These are phyloP conservation scores for Jatropha podagrica DNA, from an alignment of 441 rosid genomes.

Conservation along the genomic window DNA sequence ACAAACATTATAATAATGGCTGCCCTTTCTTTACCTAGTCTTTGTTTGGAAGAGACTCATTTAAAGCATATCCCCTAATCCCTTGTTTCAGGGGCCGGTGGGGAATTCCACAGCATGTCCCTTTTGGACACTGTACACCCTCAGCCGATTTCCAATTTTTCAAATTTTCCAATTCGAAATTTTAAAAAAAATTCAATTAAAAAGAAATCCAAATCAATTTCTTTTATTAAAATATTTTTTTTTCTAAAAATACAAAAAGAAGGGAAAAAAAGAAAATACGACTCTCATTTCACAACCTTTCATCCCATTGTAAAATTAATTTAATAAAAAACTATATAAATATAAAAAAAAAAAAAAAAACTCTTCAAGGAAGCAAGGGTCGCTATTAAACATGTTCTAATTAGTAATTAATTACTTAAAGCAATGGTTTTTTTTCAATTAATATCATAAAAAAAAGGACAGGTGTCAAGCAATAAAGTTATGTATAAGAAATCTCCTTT, in stretches of 20 bases:
- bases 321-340: neutral
- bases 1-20: neutral
- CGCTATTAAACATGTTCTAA: neutral
- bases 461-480: conserved; percentile 45
- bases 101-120: conserved; percentile 39
- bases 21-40: conserved; percentile 25
- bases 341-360: neutral
- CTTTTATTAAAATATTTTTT: neutral
- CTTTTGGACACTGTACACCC: conserved; percentile 9
- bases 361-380: conserved; percentile 26
- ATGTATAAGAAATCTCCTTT: conserved; percentile 25
- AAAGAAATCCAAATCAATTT: no score
- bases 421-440: neutral
- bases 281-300: conserved; percentile 1
- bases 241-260: no score
- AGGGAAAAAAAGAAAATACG: neutral
- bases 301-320: neutral
- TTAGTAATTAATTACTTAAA: neutral
- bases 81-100: conserved; percentile 34
- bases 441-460: conserved; percentile 23
- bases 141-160: neutral
- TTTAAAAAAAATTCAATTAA: no score
- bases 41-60: neutral
- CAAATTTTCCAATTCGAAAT: no score
- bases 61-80: conserved; percentile 12